Evolutionary conservation across 2,329 filamentous ascomycete species (phyloP).

Genomic region (Nakataea oryzae): DNA sequence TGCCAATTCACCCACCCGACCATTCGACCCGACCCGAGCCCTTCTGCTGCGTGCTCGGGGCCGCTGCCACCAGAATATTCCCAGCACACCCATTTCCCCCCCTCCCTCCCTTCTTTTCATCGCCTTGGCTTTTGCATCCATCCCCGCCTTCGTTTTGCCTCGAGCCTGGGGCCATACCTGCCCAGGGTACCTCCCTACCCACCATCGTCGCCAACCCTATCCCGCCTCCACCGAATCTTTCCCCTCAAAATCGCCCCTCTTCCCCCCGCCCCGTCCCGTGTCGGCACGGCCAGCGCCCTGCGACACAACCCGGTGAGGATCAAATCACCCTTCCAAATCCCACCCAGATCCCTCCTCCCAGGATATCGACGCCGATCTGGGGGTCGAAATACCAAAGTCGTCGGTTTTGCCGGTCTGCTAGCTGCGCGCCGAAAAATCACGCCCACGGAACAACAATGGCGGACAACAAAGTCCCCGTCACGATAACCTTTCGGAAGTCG

Average conservation of each 20-base stretch:
- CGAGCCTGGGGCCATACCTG: too few species aligned
- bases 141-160: too few species aligned
- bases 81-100: background rate
- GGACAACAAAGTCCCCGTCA: slow-evolving; percentile 30
- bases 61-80: background rate
- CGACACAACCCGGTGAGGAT: background rate
- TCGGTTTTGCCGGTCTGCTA: background rate
- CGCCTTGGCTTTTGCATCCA: too few species aligned
- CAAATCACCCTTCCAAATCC: background rate
- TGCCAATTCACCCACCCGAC: background rate
- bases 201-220: background rate
- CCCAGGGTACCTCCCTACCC: background rate
- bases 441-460: slow-evolving; percentile 17
- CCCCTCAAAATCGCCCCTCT: background rate
- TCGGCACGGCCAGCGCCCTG: too few species aligned
- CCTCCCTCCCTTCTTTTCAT: too few species aligned
- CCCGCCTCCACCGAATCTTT: background rate
- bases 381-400: background rate
- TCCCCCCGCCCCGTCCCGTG: background rate
- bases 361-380: background rate
- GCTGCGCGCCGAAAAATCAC: background rate
- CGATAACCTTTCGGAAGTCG: slow-evolving; percentile 49
- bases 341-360: background rate
- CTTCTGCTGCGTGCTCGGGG: background rate
- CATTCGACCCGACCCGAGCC: too few species aligned